A percentile compares a stretch with the other conserved stretches of the same genome.
Conservation (phyloP, 495 filamentous ascomycete genomes). For the Cenococcum geophilum region DNA sequence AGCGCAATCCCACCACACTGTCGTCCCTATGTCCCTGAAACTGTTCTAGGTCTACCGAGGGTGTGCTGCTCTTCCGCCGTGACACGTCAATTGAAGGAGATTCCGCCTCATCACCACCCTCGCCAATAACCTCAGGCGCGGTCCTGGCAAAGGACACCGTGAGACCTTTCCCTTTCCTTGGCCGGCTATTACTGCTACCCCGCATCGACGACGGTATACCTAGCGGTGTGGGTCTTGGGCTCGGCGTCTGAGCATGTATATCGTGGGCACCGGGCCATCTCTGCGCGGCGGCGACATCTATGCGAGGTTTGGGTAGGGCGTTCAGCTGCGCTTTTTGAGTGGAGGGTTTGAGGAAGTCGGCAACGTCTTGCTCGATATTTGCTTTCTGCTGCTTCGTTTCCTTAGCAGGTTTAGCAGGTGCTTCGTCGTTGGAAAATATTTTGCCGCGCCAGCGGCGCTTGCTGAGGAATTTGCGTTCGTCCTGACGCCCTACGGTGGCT, state of each 20-base stretch:
- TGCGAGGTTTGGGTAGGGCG: conserved; percentile 29
- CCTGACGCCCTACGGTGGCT: not conserved
- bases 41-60: conserved; percentile 9
- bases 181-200: conserved; percentile 16
- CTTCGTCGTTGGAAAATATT: conserved; percentile 14
- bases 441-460: conserved; percentile 32
- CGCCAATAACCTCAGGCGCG: conserved; percentile 73
- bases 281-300: conserved; percentile 39
- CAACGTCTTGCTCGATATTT: conserved; percentile 36
- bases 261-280: conserved; percentile 37
- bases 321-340: conserved; percentile 30
- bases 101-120: conserved; percentile 62
- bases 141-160: conserved; percentile 63
- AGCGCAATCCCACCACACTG: conserved; percentile 16
- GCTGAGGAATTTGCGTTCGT: conserved; percentile 20
- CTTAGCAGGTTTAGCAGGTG: conserved; percentile 9
- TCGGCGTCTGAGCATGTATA: conserved; percentile 12
- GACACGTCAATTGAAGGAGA: conserved; percentile 56
- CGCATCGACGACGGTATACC: conserved; percentile 9
- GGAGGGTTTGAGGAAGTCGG: conserved; percentile 41
- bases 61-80: conserved; percentile 33
- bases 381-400: conserved; percentile 22
- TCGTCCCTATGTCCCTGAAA: conserved; percentile 22
- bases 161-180: conserved; percentile 53
- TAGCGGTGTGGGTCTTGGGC: not conserved